phyloP scores from a whole-genome alignment of 2,329 filamentous ascomycete species.

The Clonostachys byssicola region DNA sequence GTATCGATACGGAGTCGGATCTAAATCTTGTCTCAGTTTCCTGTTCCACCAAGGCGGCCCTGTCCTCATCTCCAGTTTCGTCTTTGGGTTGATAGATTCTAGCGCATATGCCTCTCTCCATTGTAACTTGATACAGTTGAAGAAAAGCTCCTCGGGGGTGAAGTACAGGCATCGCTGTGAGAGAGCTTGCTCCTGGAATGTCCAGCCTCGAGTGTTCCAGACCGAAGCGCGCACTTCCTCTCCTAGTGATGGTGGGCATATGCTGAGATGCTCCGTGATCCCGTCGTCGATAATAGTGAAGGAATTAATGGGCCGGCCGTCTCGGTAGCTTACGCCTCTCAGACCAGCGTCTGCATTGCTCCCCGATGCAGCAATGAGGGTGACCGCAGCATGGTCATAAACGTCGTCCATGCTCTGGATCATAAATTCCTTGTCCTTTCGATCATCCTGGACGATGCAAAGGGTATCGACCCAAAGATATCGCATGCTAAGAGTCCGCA shows the following conservation, averaged over 20 bases:
- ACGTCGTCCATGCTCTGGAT: slow-evolving; percentile 3
- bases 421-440: slow-evolving; percentile 2
- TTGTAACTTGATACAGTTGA: slow-evolving; percentile 2
- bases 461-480: slow-evolving; percentile 10
- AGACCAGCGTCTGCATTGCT: slow-evolving; percentile 1
- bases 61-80: slow-evolving; percentile 1
- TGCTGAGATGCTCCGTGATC: neutral
- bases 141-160: slow-evolving; percentile 3
- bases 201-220: slow-evolving; percentile 7
- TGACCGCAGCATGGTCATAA: slow-evolving; percentile 3
- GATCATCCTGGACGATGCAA: slow-evolving; percentile 9
- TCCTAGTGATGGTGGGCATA: slow-evolving; percentile 1
- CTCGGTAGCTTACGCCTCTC: slow-evolving; percentile 1
- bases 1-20: slow-evolving; percentile 4
- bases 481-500: slow-evolving; percentile 4
- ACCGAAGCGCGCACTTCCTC: slow-evolving; percentile 3
- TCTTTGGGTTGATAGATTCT: neutral
- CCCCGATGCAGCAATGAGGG: slow-evolving; percentile 1
- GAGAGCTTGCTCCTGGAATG: slow-evolving; percentile 8
- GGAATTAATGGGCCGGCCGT: slow-evolving; percentile 1
- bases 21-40: slow-evolving; percentile 5
- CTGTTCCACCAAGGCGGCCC: slow-evolving; percentile 7
- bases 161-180: slow-evolving; percentile 8
- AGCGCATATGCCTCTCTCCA: slow-evolving; percentile 3
- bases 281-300: slow-evolving; percentile 1